phyloP scores from a whole-genome alignment of 2,329 filamentous ascomycete species.

The Aphanocladium album region DNA sequence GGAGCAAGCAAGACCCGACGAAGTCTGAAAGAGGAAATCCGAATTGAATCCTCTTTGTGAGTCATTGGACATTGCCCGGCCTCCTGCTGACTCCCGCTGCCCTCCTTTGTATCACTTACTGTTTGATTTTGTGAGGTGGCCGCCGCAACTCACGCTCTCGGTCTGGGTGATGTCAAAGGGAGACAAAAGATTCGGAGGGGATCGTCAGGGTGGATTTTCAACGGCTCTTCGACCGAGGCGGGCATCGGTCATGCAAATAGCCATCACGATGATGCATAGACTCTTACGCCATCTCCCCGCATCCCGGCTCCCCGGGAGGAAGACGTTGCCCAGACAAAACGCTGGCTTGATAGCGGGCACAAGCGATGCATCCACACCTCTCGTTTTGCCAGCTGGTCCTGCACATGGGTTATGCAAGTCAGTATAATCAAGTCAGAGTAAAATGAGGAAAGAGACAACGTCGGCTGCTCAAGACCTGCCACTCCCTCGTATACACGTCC shows the following conservation, averaged over 20 bases:
- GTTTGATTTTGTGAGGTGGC: not conserved
- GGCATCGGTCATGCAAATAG: not conserved
- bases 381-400: not conserved
- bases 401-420: not conserved
- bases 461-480: not conserved
- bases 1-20: not conserved
- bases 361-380: not conserved
- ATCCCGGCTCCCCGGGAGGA: not conserved
- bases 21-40: not conserved
- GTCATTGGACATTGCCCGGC: not conserved
- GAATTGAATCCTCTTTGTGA: not conserved
- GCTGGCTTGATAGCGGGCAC: not conserved
- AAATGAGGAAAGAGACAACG: slow-evolving; percentile 5
- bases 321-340: not conserved
- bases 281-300: slow-evolving; percentile 7
- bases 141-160: no score
- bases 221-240: not conserved
- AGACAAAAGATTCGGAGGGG: not conserved
- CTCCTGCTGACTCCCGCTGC: not conserved
- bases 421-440: not conserved
- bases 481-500: not conserved
- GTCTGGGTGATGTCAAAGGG: not conserved
- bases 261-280: slow-evolving; percentile 3
- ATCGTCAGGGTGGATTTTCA: not conserved
- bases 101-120: not conserved